These are phyloP conservation scores for Protostelium mycophagum DNA, from an alignment of 78 protist species.

Conservation along the genomic window DNA sequence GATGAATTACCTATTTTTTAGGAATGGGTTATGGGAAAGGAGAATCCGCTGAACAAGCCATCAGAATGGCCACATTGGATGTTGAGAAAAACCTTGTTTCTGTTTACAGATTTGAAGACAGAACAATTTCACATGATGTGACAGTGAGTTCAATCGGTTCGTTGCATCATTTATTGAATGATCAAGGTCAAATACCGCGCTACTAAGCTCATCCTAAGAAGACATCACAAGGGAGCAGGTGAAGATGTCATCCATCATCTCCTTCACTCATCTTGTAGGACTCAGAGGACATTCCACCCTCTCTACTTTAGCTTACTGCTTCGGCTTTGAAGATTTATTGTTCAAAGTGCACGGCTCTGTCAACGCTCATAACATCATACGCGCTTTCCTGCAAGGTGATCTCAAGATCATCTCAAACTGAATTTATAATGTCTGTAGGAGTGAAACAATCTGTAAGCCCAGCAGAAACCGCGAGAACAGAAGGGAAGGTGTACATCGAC, in stretches of 20 bases:
- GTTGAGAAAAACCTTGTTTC: conserved; percentile 32
- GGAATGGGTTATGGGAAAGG: conserved; percentile 53
- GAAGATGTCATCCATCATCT: neutral
- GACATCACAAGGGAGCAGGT: neutral
- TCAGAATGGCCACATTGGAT: conserved; percentile 16
- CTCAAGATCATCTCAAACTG: neutral
- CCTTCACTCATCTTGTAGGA: neutral
- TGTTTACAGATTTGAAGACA: conserved; percentile 1
- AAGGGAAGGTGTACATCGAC: neutral
- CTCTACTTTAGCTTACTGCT: neutral
- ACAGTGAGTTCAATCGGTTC: neutral
- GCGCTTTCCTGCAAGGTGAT: neutral
- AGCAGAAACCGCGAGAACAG: neutral
- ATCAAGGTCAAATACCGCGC: neutral
- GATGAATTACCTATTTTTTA: neutral
- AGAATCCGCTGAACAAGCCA: conserved; percentile 20
- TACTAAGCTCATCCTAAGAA: neutral
- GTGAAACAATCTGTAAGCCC: neutral
- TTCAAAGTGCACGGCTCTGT: neutral
- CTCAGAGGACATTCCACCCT: neutral
- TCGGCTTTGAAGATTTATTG: neutral
- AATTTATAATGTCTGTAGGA: neutral
- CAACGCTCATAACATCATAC: neutral
- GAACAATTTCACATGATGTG: neutral
- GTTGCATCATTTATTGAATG: neutral